Evolutionary conservation across 2,329 filamentous ascomycete species (phyloP).

Genomic region (Neofusicoccum laricinum): DNA sequence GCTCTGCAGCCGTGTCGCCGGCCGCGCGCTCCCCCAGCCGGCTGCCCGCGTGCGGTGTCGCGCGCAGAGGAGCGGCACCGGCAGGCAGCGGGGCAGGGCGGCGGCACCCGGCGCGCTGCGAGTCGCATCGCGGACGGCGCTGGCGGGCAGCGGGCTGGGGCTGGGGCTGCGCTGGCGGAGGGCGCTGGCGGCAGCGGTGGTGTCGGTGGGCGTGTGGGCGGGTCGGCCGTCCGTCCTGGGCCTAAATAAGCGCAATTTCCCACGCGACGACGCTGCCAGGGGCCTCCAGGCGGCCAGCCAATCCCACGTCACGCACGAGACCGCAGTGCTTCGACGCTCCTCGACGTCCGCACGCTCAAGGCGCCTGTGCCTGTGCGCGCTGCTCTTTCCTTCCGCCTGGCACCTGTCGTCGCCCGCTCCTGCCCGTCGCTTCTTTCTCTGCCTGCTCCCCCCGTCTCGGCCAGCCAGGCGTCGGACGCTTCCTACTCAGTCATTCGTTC

Average conservation of each 20-base stretch:
- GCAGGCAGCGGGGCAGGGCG: neutral
- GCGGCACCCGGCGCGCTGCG: no score
- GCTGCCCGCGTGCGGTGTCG: neutral
- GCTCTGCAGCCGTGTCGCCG: neutral
- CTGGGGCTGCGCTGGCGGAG: neutral
- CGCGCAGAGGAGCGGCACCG: neutral
- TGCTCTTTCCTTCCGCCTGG: neutral
- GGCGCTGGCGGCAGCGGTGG: neutral
- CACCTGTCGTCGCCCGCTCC: no score
- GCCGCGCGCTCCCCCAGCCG: neutral
- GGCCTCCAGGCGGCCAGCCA: conserved; percentile 1
- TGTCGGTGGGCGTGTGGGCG: neutral
- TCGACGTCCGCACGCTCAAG: neutral
- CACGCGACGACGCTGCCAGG: conserved; percentile 5
- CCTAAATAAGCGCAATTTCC: conserved; percentile 12
- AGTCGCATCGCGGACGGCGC: no score
- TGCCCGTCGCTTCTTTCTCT: neutral
- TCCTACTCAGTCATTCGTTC: conserved; percentile 12
- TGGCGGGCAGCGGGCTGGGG: neutral
- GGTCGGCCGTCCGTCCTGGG: neutral
- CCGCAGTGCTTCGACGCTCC: neutral
- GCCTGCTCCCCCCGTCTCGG: neutral
- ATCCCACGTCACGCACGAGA: neutral
- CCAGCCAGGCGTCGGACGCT: conserved; percentile 11
- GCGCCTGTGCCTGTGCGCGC: neutral